These are phyloP conservation scores for Cymodocea nodosa DNA, from an alignment of 116 monocot genomes.

Conservation along the genomic window DNA sequence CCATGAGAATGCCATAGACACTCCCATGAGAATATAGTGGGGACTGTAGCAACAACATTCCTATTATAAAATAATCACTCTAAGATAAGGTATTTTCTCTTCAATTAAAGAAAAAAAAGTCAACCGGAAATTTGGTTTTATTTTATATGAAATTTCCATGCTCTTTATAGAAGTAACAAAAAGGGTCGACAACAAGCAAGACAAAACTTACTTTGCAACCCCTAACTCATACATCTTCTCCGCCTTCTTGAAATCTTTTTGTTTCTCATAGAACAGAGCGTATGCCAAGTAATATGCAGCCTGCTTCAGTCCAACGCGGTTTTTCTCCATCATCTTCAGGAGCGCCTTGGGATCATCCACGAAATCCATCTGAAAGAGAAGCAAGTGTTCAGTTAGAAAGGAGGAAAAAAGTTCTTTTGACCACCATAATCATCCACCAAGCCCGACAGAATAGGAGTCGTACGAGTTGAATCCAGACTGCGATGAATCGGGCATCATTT, in stretches of 20 bases:
- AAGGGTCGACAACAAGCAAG: no score
- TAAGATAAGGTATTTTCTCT: no score
- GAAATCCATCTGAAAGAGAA: slow-evolving; percentile 65
- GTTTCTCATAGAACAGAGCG: slow-evolving; percentile 78
- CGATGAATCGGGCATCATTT: slow-evolving; percentile 62
- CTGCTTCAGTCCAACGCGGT: slow-evolving; percentile 51
- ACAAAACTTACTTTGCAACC: slow-evolving; percentile 55
- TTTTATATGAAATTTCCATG: no score
- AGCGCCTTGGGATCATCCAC: slow-evolving; percentile 69
- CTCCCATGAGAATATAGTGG: no score
- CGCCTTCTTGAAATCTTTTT: slow-evolving; percentile 54
- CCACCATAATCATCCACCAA: background rate
- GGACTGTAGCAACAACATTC: no score
- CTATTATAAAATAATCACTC: no score
- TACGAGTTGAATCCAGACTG: slow-evolving; percentile 92
- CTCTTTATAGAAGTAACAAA: no score
- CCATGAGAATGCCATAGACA: no score
- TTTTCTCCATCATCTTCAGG: slow-evolving; percentile 79
- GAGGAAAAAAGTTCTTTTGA: background rate
- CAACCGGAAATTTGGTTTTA: no score
- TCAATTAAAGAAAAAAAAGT: no score
- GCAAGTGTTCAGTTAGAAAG: background rate
- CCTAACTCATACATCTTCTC: slow-evolving; percentile 76
- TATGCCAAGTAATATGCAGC: slow-evolving; percentile 70
- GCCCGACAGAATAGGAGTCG: background rate